Evolutionary conservation across 73 alveolate species (phyloP).

Genomic region (Tetrahymena thermophila): DNA sequence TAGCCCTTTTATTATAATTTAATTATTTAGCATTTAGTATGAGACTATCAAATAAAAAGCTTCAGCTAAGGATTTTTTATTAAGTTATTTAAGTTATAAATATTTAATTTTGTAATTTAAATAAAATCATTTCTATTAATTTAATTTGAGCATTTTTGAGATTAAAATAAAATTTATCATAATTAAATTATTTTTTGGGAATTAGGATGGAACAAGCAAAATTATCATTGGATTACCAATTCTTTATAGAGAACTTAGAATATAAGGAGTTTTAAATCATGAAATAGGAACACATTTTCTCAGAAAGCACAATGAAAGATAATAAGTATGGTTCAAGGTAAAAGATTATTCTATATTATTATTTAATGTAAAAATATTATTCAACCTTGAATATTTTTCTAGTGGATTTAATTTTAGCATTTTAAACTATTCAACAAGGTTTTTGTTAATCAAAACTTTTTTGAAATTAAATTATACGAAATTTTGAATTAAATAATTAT

Average conservation of each 20-base stretch:
- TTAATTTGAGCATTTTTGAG: too few species aligned
- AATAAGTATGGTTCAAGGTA: conserved; percentile 60
- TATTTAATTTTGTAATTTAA: not conserved
- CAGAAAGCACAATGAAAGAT: conserved; percentile 60
- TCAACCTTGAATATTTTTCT: too few species aligned
- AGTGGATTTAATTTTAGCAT: too few species aligned
- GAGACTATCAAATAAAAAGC: too few species aligned
- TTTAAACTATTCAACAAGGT: too few species aligned
- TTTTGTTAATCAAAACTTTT: too few species aligned
- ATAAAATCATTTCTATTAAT: too few species aligned
- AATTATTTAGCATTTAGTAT: too few species aligned
- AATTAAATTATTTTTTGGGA: not conserved
- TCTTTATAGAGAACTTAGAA: conserved; percentile 64
- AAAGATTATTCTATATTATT: not conserved
- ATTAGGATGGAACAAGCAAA: conserved; percentile 49
- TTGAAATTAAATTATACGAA: too few species aligned
- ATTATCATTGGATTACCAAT: conserved; percentile 68
- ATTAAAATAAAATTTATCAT: too few species aligned
- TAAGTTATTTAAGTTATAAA: not conserved
- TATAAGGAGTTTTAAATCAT: conserved; percentile 70
- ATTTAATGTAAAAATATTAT: not conserved
- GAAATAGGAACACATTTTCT: conserved; percentile 85
- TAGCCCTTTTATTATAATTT: not conserved
- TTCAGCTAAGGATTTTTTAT: too few species aligned
- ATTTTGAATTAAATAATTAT: not conserved